A percentile compares a stretch with the other conserved stretches of the same genome.
Evolutionary conservation across 2,329 filamentous ascomycete species (phyloP).

Genomic region (Cercospora sojina): DNA sequence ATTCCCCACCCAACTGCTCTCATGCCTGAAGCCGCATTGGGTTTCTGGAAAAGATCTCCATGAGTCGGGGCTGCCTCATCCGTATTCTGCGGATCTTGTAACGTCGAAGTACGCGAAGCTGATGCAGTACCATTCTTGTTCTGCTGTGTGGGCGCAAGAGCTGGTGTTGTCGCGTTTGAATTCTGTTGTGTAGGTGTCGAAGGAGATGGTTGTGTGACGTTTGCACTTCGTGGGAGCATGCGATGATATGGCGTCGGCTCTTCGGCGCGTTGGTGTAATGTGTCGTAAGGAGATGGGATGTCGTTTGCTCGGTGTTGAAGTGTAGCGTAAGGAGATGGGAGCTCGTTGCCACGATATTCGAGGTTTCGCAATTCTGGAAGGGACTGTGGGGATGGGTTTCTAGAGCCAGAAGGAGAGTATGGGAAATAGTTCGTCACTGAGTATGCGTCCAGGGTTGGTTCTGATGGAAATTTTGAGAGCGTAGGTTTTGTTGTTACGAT

Average conservation of each 20-base stretch:
- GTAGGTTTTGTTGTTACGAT: neutral
- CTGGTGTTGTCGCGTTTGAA: constrained; percentile 5
- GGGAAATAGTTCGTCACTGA: neutral
- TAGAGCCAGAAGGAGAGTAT: neutral
- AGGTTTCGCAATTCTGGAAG: neutral
- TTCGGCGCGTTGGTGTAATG: neutral
- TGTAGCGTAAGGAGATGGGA: neutral
- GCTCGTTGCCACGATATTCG: neutral
- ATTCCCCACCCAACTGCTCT: constrained; percentile 2
- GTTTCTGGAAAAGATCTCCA: neutral
- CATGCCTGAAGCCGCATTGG: neutral
- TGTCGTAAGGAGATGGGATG: neutral
- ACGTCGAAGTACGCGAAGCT: neutral
- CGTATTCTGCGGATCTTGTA: neutral
- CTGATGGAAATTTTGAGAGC: neutral
- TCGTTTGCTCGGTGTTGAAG: neutral
- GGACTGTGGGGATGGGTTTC: neutral
- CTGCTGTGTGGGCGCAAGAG: constrained; percentile 12
- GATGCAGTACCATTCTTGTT: neutral
- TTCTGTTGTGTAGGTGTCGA: neutral
- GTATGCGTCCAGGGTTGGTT: neutral
- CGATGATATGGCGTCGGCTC: neutral
- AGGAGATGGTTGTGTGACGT: neutral
- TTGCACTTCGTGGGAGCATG: neutral
- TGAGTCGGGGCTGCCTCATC: neutral